These are phyloP conservation scores for Helichrysum umbraculigerum DNA, from an alignment of 129 eudicot genomes.

Conservation along the genomic window DNA sequence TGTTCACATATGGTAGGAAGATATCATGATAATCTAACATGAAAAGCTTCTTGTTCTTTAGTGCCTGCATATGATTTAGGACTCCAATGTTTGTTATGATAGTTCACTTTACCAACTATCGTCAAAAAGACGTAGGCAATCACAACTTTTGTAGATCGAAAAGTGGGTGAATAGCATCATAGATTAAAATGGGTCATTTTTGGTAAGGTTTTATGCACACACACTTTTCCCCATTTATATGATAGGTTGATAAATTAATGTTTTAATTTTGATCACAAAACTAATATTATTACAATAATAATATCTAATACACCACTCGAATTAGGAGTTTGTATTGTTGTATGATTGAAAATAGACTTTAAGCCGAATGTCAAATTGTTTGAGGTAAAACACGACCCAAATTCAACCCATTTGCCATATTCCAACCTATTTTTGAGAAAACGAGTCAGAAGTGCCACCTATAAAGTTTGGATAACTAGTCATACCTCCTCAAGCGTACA, in stretches of 20 bases:
- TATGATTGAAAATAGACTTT: too few relatives aligned
- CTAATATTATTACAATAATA: too few relatives aligned
- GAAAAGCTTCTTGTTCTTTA: conserved; percentile 64
- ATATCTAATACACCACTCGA: too few relatives aligned
- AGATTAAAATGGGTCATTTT: background rate
- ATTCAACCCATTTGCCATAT: background rate
- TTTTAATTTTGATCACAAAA: too few relatives aligned
- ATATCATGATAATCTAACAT: conserved; percentile 76
- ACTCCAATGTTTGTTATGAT: background rate
- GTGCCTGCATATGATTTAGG: conserved; percentile 45
- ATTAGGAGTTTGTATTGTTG: too few relatives aligned
- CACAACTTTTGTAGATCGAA: background rate
- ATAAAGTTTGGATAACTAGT: background rate
- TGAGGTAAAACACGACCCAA: background rate
- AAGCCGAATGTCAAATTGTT: background rate
- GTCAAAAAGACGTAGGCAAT: background rate
- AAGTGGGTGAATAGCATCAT: background rate
- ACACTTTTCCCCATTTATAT: background rate
- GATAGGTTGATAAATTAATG: too few relatives aligned
- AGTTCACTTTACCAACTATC: background rate
- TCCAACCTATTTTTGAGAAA: background rate
- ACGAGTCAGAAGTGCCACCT: background rate
- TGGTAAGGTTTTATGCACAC: background rate
- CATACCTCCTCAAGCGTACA: conserved; percentile 33
- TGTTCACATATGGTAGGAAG: conserved; percentile 64